Evolutionary conservation across 805 yeast genomes (phyloP).

Genomic region (Candida dajiaensis): DNA sequence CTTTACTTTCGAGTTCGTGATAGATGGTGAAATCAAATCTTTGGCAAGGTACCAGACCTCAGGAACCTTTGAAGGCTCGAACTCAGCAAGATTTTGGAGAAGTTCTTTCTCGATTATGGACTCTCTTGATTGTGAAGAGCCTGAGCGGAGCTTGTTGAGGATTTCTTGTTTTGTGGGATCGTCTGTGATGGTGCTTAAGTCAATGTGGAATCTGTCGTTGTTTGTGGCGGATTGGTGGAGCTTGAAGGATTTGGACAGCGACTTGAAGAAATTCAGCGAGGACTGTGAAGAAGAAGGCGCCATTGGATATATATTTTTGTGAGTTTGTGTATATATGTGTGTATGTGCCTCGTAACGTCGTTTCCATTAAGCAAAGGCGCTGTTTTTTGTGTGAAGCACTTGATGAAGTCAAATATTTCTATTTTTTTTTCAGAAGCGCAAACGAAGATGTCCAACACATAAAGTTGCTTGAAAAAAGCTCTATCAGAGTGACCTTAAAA

Average conservation of each 20-base stretch:
- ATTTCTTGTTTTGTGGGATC: slow-evolving; percentile 35
- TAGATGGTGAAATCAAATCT: slow-evolving; percentile 39
- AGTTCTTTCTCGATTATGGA: slow-evolving; percentile 45
- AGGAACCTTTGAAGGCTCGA: slow-evolving; percentile 52
- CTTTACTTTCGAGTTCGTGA: slow-evolving; percentile 28
- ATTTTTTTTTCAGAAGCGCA: neutral
- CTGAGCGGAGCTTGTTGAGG: slow-evolving; percentile 33
- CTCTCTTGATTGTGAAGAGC: slow-evolving; percentile 33
- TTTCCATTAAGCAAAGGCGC: neutral
- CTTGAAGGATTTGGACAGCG: slow-evolving; percentile 22
- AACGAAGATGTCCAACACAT: neutral
- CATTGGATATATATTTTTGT: neutral
- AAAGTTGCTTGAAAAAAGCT: neutral
- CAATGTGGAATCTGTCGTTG: slow-evolving; percentile 25
- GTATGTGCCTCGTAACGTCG: neutral
- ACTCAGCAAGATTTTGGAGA: slow-evolving; percentile 42
- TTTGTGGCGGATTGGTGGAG: slow-evolving; percentile 13
- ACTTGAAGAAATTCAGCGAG: slow-evolving; percentile 21
- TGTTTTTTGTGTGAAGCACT: neutral
- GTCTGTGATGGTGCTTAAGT: slow-evolving; percentile 40
- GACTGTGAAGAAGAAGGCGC: slow-evolving; percentile 1
- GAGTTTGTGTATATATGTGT: neutral
- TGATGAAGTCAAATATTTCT: neutral
- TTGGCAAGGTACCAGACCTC: slow-evolving; percentile 72
- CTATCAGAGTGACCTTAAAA: too few species aligned